Conservation (phyloP, 176 grass and related monocot genomes). For the Carex littledalei region DNA sequence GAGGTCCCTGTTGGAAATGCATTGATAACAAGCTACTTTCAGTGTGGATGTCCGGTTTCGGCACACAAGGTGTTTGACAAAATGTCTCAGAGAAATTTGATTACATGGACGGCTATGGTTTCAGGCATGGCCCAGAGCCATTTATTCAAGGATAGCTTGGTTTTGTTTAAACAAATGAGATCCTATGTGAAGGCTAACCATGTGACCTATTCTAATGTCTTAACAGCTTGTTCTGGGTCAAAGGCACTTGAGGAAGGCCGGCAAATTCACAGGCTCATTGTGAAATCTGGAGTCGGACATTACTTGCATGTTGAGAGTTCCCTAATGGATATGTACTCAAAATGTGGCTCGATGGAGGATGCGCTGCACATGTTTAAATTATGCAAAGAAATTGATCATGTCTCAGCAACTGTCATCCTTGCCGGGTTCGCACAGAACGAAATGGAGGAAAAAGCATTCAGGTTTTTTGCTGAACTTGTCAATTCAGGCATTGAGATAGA, state of each 20-base stretch:
- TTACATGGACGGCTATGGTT: slow-evolving; percentile 84
- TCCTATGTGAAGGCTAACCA: slow-evolving; percentile 43
- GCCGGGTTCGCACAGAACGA: slow-evolving; percentile 77
- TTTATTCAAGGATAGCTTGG: slow-evolving; percentile 44
- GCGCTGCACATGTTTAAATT: slow-evolving; percentile 52
- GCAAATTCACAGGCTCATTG: slow-evolving; percentile 70
- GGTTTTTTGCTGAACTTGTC: slow-evolving; percentile 53
- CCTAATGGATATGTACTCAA: slow-evolving; percentile 89
- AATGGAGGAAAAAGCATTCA: slow-evolving; percentile 48
- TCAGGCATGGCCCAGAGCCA: slow-evolving; percentile 55
- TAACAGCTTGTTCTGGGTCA: slow-evolving; percentile 57
- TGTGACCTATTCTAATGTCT: slow-evolving; percentile 45
- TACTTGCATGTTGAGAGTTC: slow-evolving; percentile 60
- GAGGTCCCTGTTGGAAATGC: slow-evolving; percentile 54
- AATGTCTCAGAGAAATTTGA: slow-evolving; percentile 53
- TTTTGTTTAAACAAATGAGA: slow-evolving; percentile 52
- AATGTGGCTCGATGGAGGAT: slow-evolving; percentile 76
- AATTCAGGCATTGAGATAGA: slow-evolving; percentile 38
- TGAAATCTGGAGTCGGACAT: slow-evolving; percentile 47
- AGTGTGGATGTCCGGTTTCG: slow-evolving; percentile 24
- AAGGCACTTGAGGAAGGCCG: slow-evolving; percentile 40
- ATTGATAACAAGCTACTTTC: slow-evolving; percentile 55
- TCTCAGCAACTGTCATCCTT: slow-evolving; percentile 72
- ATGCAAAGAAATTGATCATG: slow-evolving; percentile 47
- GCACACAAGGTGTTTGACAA: slow-evolving; percentile 42